Evolutionary conservation across 371 early-diverging fungal genomes (phyloP).

Genomic region (Mortierella sp.): DNA sequence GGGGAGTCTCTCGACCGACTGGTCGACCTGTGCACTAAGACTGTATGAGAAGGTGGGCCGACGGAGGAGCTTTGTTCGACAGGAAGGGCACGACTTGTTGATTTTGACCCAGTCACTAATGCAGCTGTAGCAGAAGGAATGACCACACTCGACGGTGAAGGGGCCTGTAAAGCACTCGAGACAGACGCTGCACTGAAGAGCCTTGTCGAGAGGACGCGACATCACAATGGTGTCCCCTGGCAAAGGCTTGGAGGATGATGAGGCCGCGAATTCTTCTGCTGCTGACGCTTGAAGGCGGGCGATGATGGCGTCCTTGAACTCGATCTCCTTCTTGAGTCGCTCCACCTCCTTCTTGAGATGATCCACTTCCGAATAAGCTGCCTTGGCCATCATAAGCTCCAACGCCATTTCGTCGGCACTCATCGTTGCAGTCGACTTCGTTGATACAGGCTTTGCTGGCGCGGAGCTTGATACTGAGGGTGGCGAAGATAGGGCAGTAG

Average conservation of each 20-base stretch:
- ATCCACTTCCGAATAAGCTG: conserved; percentile 42
- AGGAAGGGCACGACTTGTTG: conserved; percentile 57
- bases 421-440: background rate
- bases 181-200: conserved; percentile 56
- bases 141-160: conserved; percentile 57
- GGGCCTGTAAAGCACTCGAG: conserved; percentile 57
- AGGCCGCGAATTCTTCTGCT: background rate
- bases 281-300: conserved; percentile 32
- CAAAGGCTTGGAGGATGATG: conserved; percentile 15
- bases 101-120: conserved; percentile 50
- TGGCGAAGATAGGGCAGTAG: background rate
- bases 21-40: conserved; percentile 54
- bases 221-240: conserved; percentile 6
- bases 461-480: background rate
- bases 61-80: conserved; percentile 52
- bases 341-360: conserved; percentile 31
- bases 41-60: conserved; percentile 54
- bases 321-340: conserved; percentile 42
- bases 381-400: conserved; percentile 36
- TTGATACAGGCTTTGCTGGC: background rate
- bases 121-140: conserved; percentile 58
- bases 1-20: conserved; percentile 30
- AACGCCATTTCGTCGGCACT: conserved; percentile 43
- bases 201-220: conserved; percentile 17
- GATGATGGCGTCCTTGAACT: conserved; percentile 50